These are phyloP conservation scores for Arthrobotrys iridis DNA, from an alignment of 2,329 filamentous ascomycete species.

Conservation along the genomic window DNA sequence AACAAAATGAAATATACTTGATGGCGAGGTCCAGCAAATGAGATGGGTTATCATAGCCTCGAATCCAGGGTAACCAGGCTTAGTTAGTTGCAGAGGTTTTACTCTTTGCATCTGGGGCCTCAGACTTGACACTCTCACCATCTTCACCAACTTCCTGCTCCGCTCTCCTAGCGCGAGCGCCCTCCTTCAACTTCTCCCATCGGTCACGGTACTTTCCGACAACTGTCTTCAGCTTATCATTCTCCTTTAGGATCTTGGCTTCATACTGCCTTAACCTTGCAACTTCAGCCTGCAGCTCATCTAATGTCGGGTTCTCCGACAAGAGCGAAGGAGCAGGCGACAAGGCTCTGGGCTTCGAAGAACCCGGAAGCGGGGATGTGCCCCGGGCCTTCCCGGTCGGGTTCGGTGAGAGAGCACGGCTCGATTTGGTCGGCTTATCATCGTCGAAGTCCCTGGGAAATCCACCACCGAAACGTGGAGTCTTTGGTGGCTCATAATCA, in stretches of 20 bases:
- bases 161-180: slow-evolving; percentile 65
- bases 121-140: slow-evolving; percentile 36
- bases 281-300: slow-evolving; percentile 53
- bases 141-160: slow-evolving; percentile 53
- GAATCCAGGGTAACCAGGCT: too few species aligned
- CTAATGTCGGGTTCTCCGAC: slow-evolving; percentile 56
- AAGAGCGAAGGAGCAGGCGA: slow-evolving; percentile 39
- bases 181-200: slow-evolving; percentile 76
- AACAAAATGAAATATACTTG: slow-evolving; percentile 30
- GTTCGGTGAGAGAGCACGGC: slow-evolving; percentile 30
- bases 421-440: slow-evolving; percentile 36
- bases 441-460: slow-evolving; percentile 52
- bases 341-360: slow-evolving; percentile 50
- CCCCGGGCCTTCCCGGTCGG: slow-evolving; percentile 22
- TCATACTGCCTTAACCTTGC: slow-evolving; percentile 43
- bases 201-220: slow-evolving; percentile 70
- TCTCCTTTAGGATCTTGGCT: slow-evolving; percentile 65
- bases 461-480: slow-evolving; percentile 41
- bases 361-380: slow-evolving; percentile 55
- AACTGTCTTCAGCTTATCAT: slow-evolving; percentile 69
- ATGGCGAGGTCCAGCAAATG: not conserved
- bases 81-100: slow-evolving; percentile 10
- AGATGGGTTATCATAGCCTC: too few species aligned
- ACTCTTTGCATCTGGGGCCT: slow-evolving; percentile 30
- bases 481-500: slow-evolving; percentile 49